A percentile compares a stretch with the other conserved stretches of the same genome.
These are phyloP conservation scores for Arthrobotrys megalospora DNA, from an alignment of 2,329 filamentous ascomycete species.

Conservation along the genomic window DNA sequence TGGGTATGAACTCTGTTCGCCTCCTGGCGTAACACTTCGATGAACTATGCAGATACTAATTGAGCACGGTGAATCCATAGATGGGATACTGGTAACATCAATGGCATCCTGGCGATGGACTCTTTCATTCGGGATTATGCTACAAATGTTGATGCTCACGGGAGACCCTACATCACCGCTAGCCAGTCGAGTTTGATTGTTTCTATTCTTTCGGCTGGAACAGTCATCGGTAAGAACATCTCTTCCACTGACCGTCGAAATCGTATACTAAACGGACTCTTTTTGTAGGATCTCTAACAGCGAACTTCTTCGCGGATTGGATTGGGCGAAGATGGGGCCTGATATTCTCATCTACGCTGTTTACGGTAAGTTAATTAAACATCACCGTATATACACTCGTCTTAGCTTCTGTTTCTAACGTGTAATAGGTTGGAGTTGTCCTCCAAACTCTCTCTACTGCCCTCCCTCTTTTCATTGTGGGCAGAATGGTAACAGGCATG, in stretches of 20 bases:
- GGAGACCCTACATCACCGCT: slow-evolving; percentile 50
- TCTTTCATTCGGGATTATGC: slow-evolving; percentile 60
- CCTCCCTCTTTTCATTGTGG: slow-evolving; percentile 73
- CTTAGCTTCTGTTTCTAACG: not conserved
- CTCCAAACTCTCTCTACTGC: slow-evolving; percentile 76
- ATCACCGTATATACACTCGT: not conserved
- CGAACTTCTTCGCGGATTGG: slow-evolving; percentile 78
- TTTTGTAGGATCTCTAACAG: slow-evolving; percentile 78
- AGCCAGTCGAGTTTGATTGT: slow-evolving; percentile 76
- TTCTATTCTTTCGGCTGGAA: slow-evolving; percentile 82
- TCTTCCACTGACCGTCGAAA: slow-evolving; percentile 76
- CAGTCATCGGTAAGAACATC: slow-evolving; percentile 80
- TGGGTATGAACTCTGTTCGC: slow-evolving; percentile 34
- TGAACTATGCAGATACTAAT: not conserved
- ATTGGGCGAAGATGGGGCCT: slow-evolving; percentile 68
- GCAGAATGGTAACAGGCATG: slow-evolving; percentile 55
- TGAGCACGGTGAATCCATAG: slow-evolving; percentile 16
- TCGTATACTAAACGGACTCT: slow-evolving; percentile 73
- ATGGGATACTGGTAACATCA: slow-evolving; percentile 73
- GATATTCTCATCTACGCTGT: slow-evolving; percentile 82
- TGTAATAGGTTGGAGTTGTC: slow-evolving; percentile 73
- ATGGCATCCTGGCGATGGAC: slow-evolving; percentile 74
- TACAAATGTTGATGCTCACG: slow-evolving; percentile 37
- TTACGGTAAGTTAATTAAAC: slow-evolving; percentile 44
- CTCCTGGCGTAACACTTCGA: not conserved